Evolutionary conservation across 176 grass and related monocot species (phyloP).

Genomic region (Rhynchospora pubera): DNA sequence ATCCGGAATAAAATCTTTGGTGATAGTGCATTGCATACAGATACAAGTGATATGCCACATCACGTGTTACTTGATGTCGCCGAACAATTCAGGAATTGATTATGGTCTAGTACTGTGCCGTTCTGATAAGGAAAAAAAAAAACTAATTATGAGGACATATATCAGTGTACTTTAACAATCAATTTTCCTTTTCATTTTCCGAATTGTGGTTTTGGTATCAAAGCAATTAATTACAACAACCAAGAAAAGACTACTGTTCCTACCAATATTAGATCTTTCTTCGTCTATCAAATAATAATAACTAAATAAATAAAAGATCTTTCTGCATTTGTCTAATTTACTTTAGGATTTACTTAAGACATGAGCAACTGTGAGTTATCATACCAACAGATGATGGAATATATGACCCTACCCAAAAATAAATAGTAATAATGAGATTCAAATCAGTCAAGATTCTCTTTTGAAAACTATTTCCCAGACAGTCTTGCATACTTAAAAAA

Average conservation of each 20-base stretch:
- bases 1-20: neutral
- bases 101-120: neutral
- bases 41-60: neutral
- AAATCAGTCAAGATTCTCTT: slow-evolving; percentile 2
- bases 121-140: neutral
- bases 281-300: too few species aligned
- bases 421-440: neutral
- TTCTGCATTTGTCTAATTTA: slow-evolving; percentile 2
- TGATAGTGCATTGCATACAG: neutral
- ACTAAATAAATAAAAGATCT: neutral
- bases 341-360: neutral
- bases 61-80: neutral
- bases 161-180: neutral
- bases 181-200: neutral
- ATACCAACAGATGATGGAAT: neutral
- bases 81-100: slow-evolving; percentile 6
- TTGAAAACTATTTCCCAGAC: neutral
- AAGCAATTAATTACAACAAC: slow-evolving; percentile 1
- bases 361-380: neutral
- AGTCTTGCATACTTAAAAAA: neutral
- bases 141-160: neutral
- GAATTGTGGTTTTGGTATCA: neutral
- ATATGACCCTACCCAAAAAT: neutral
- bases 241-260: neutral
- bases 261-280: neutral